Evolutionary conservation across 176 grass and related monocot species (phyloP).

Genomic region (Eleusine coracana): DNA sequence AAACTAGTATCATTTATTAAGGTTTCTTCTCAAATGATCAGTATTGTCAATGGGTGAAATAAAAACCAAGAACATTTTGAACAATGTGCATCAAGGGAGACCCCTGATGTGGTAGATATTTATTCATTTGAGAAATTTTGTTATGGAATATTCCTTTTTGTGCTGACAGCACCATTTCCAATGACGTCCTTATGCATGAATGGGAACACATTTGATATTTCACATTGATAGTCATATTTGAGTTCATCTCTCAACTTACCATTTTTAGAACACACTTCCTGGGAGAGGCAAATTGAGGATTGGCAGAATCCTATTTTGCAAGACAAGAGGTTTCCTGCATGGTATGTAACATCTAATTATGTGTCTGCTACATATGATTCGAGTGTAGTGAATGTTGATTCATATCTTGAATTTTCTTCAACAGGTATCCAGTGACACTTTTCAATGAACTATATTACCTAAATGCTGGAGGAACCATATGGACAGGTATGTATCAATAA

Average conservation of each 20-base stretch:
- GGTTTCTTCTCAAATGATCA: background rate
- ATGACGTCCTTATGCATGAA: constrained; percentile 28
- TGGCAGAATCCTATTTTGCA: constrained; percentile 93
- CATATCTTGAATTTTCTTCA: constrained; percentile 41
- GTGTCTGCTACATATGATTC: background rate
- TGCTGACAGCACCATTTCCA: background rate
- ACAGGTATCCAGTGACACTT: constrained; percentile 90
- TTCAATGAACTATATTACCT: constrained; percentile 99
- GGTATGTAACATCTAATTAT: constrained; percentile 48
- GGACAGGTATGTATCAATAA: constrained; percentile 67
- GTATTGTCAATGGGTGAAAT: too few species aligned
- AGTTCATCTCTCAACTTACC: constrained; percentile 23
- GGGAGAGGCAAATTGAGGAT: constrained; percentile 88
- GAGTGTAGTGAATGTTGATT: constrained; percentile 36
- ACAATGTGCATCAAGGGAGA: too few species aligned
- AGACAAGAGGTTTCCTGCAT: constrained; percentile 75
- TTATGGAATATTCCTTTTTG: background rate
- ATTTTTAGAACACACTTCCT: constrained; percentile 73
- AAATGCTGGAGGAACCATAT: constrained; percentile 98
- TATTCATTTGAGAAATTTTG: background rate
- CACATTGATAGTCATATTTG: constrained; percentile 36
- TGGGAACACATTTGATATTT: constrained; percentile 34
- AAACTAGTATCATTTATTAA: background rate
- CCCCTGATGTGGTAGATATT: too few species aligned
- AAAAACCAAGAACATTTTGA: too few species aligned